phyloP scores from a whole-genome alignment of 495 filamentous ascomycete species.

The Tetracladium setigerum region DNA sequence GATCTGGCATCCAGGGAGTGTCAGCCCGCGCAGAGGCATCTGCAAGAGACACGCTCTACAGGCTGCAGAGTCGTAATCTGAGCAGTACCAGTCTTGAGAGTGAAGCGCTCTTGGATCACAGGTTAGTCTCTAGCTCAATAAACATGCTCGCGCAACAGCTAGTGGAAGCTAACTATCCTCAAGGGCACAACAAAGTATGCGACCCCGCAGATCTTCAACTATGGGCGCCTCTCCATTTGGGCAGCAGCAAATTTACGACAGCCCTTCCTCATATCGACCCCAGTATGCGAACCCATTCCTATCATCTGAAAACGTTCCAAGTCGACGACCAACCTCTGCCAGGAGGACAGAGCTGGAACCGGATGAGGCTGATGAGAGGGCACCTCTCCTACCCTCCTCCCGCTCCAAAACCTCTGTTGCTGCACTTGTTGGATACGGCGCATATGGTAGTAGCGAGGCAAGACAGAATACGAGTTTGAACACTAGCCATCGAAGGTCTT shows the following conservation, averaged over 20 bases:
- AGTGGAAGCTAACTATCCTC: conserved; percentile 5
- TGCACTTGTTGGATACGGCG: conserved; percentile 7
- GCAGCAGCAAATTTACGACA: conserved; percentile 20
- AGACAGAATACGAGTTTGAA: conserved; percentile 17
- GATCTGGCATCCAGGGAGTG: conserved; percentile 26
- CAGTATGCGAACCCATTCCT: conserved; percentile 26
- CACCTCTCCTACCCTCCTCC: conserved; percentile 42
- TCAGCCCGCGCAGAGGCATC: conserved; percentile 22
- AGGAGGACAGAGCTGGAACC: conserved; percentile 35
- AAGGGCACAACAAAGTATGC: conserved; percentile 64
- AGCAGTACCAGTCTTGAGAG: conserved; percentile 81
- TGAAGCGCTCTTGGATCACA: conserved; percentile 71
- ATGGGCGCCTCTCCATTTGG: conserved; percentile 28
- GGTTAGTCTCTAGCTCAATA: conserved; percentile 38
- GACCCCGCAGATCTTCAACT: conserved; percentile 54
- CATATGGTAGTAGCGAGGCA: background rate
- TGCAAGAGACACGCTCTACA: conserved; percentile 44
- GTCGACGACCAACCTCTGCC: conserved; percentile 8
- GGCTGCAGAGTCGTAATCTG: conserved; percentile 45
- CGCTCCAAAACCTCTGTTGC: conserved; percentile 20
- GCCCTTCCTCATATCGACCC: conserved; percentile 25
- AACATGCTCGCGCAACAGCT: background rate
- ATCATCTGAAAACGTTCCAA: conserved; percentile 18
- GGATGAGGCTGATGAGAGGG: conserved; percentile 43
- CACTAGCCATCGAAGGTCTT: conserved; percentile 24